These are phyloP conservation scores for Sporobolomyces phaffii DNA, from an alignment of 768 basidiomycete genomes.

Conservation along the genomic window DNA sequence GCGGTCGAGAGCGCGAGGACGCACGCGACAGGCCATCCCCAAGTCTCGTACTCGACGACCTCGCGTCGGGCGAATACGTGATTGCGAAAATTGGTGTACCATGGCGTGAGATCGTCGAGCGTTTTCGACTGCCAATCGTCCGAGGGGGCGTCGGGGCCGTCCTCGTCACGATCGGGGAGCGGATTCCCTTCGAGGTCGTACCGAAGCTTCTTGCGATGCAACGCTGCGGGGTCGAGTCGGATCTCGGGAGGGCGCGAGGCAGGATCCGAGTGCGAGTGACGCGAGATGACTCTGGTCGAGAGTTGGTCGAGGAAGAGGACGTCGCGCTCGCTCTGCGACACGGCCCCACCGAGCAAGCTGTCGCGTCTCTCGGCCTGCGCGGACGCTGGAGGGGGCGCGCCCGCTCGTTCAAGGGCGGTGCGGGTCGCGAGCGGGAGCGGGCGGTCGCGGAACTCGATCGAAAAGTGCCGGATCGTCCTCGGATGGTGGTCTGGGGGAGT, in stretches of 20 bases:
- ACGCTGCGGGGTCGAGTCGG: background rate
- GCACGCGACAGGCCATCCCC: constrained; percentile 40
- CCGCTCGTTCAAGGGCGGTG: no score
- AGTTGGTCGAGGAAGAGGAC: constrained; percentile 33
- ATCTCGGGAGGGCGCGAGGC: background rate
- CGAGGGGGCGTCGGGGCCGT: background rate
- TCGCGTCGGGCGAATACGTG: constrained; percentile 32
- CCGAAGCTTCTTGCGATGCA: background rate
- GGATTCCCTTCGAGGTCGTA: constrained; percentile 1
- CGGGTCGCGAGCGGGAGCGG: background rate
- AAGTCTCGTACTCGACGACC: constrained; percentile 42
- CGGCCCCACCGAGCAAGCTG: background rate
- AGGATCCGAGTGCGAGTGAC: background rate
- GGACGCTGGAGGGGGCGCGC: background rate
- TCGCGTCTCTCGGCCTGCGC: background rate
- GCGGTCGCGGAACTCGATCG: constrained; percentile 11
- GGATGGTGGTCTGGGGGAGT: constrained; percentile 1
- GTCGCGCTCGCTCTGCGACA: constrained; percentile 14
- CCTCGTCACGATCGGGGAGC: no score
- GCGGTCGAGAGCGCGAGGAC: constrained; percentile 43
- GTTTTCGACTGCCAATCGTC: constrained; percentile 13
- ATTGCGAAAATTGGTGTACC: constrained; percentile 40
- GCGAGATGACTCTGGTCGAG: background rate
- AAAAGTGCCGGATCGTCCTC: background rate
- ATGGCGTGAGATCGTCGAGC: constrained; percentile 39